These are phyloP conservation scores for Hymenoscyphus repandus DNA, from an alignment of 2,329 filamentous ascomycete genomes.

Conservation along the genomic window DNA sequence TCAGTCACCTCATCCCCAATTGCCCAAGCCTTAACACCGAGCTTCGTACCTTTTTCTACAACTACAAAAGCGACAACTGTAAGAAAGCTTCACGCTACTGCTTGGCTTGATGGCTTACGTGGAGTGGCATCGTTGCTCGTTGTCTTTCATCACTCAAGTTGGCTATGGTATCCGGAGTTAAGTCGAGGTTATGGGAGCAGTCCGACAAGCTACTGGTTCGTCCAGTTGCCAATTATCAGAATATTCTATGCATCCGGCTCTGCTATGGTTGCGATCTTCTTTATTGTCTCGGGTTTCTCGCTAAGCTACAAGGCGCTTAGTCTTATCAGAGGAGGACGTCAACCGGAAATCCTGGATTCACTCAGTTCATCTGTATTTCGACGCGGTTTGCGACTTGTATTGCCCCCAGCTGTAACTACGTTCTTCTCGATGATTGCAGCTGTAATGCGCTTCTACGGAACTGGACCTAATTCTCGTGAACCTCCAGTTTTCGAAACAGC, in stretches of 20 bases:
- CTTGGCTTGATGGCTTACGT: conserved; percentile 42
- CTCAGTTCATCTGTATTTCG: conserved; percentile 40
- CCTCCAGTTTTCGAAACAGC: conserved; percentile 3
- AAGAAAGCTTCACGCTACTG: conserved; percentile 31
- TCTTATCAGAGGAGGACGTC: conserved; percentile 32
- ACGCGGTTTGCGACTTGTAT: conserved; percentile 38
- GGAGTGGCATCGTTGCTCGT: conserved; percentile 35
- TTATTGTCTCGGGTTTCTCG: conserved; percentile 43
- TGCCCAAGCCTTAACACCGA: not conserved
- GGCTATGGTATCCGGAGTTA: conserved; percentile 6
- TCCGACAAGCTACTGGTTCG: conserved; percentile 3
- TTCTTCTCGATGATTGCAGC: conserved; percentile 27
- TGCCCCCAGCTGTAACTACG: conserved; percentile 37
- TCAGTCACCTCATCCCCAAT: no score
- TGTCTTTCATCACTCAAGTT: conserved; percentile 9
- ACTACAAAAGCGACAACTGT: not conserved
- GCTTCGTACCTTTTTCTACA: not conserved
- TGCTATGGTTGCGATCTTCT: conserved; percentile 44
- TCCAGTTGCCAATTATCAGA: conserved; percentile 35
- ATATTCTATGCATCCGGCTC: conserved; percentile 37
- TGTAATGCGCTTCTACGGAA: conserved; percentile 6
- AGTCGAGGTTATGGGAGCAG: conserved; percentile 7
- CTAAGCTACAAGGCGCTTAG: conserved; percentile 38
- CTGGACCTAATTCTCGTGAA: conserved; percentile 3
- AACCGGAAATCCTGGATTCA: conserved; percentile 31